Percentiles rank a stretch among this genome's conserved stretches.
These are phyloP conservation scores for Fusarium sp. DNA, from an alignment of 2,329 filamentous ascomycete species.

Conservation along the genomic window DNA sequence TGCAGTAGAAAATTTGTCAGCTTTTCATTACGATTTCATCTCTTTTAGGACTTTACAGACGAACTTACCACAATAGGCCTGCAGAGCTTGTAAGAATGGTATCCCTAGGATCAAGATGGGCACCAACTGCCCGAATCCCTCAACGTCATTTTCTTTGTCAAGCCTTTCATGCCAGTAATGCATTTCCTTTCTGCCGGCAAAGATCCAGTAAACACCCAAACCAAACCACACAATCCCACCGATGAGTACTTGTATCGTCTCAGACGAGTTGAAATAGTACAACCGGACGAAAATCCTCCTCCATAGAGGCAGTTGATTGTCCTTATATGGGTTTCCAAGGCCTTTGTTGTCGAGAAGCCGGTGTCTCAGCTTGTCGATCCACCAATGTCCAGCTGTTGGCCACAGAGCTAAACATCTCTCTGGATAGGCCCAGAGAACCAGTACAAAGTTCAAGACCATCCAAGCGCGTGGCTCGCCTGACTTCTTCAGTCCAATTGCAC, in stretches of 20 bases:
- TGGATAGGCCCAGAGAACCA: neutral
- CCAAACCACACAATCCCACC: neutral
- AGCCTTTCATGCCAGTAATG: neutral
- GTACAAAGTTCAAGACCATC: neutral
- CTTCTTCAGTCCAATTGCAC: neutral
- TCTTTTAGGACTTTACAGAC: too few species aligned
- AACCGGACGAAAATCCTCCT: neutral
- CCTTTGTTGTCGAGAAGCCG: neutral
- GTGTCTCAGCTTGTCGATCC: neutral
- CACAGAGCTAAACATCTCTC: neutral
- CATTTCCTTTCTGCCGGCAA: neutral
- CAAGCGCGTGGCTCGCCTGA: neutral
- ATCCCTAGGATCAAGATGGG: neutral
- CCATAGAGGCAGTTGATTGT: neutral
- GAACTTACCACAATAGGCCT: constrained; percentile 2
- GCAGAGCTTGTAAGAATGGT: neutral
- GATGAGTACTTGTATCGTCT: neutral
- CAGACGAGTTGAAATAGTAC: neutral
- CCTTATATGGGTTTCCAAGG: neutral
- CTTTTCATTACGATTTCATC: too few species aligned
- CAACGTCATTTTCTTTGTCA: neutral
- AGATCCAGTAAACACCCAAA: neutral
- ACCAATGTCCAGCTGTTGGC: neutral
- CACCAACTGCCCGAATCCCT: neutral
- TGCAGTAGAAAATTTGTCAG: too few species aligned